Conservation (phyloP, 495 filamentous ascomycete genomes). For the Neurospora sp. region DNA sequence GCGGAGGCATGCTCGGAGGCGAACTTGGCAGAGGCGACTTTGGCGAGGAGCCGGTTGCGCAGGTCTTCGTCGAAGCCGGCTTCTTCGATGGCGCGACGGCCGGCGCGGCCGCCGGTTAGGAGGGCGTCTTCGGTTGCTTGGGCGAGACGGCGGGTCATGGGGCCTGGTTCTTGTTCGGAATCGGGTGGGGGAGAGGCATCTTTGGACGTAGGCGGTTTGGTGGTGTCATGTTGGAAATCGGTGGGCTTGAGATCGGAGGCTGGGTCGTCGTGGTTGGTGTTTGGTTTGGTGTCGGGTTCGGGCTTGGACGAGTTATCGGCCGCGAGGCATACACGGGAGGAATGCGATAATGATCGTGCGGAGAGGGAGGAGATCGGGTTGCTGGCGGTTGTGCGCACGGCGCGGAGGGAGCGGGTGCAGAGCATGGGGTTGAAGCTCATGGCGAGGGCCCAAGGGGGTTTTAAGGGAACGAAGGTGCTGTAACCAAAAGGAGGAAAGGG, state of each 20-base stretch:
- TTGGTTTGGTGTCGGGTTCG: not conserved
- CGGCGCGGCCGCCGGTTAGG: slow-evolving; percentile 58
- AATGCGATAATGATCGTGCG: not conserved
- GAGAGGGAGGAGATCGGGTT: not conserved
- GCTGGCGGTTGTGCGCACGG: not conserved
- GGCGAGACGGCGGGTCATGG: slow-evolving; percentile 64
- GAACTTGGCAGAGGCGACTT: slow-evolving; percentile 62
- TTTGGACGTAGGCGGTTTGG: too few species aligned
- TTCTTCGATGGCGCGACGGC: slow-evolving; percentile 65
- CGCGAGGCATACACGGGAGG: not conserved
- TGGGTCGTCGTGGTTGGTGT: not conserved
- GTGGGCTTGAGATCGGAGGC: not conserved
- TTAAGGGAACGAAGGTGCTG: not conserved
- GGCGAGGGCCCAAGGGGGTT: not conserved
- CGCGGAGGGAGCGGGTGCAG: slow-evolving; percentile 7
- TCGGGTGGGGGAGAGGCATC: too few species aligned
- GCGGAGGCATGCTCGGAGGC: slow-evolving; percentile 56
- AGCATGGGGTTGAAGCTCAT: slow-evolving; percentile 10
- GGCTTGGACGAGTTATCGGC: not conserved
- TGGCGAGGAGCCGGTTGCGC: slow-evolving; percentile 61
- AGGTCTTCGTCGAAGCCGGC: slow-evolving; percentile 84
- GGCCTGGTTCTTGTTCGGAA: too few species aligned
- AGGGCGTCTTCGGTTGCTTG: slow-evolving; percentile 75
- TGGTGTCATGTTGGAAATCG: not conserved
- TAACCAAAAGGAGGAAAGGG: too few species aligned